Conservation (phyloP, 2,329 filamentous ascomycete genomes). For the Cladobotryum mycophilum region DNA sequence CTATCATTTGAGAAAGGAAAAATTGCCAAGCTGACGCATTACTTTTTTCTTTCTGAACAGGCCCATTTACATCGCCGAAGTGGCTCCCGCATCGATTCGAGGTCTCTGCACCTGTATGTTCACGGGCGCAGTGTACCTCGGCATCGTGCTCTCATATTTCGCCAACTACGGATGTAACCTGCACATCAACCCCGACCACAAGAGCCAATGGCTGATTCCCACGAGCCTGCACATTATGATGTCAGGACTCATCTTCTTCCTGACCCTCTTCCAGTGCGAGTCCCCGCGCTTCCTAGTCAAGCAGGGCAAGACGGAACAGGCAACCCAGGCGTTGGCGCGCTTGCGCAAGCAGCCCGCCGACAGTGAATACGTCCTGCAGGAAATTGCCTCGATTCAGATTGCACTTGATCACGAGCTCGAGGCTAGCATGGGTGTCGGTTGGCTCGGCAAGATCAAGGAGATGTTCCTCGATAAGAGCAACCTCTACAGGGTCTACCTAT, state of each 20-base stretch:
- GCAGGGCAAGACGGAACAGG: constrained; percentile 52
- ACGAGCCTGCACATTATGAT: constrained; percentile 75
- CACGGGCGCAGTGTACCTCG: constrained; percentile 59
- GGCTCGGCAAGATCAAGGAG: constrained; percentile 60
- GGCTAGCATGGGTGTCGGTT: constrained; percentile 60
- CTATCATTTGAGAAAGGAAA: too few species aligned
- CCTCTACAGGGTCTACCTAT: constrained; percentile 65
- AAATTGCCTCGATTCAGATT: constrained; percentile 58
- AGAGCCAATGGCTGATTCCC: constrained; percentile 57
- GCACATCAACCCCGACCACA: constrained; percentile 40
- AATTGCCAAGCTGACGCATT: too few species aligned
- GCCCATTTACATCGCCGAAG: constrained; percentile 68
- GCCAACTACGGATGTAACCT: constrained; percentile 57
- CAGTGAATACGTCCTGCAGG: constrained; percentile 54
- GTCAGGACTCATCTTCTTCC: constrained; percentile 61
- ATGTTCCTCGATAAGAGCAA: constrained; percentile 62
- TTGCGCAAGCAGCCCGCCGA: constrained; percentile 55
- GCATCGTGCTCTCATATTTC: constrained; percentile 75
- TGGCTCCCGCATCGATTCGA: constrained; percentile 60
- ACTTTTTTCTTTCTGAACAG: constrained; percentile 12
- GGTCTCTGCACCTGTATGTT: constrained; percentile 63
- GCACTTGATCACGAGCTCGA: constrained; percentile 66
- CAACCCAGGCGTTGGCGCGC: constrained; percentile 46
- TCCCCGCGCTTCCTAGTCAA: constrained; percentile 68
- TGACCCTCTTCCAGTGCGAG: constrained; percentile 64